Percentiles rank a stretch among this genome's conserved stretches.
phyloP scores from a whole-genome alignment of 2,329 filamentous ascomycete genomes.

The Monosporascus sp. region DNA sequence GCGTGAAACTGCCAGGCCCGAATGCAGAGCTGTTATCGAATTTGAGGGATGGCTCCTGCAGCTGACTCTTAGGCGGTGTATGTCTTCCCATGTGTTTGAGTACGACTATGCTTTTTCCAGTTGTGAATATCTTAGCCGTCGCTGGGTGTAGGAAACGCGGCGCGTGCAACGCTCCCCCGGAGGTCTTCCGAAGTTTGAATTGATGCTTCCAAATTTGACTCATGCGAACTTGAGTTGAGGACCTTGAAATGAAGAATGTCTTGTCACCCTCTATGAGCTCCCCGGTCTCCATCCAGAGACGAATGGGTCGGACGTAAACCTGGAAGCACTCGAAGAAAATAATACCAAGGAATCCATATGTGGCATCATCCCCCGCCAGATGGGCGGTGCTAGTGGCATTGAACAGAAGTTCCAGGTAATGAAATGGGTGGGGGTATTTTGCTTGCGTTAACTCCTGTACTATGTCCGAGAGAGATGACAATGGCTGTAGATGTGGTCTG shows the following conservation, averaged over 20 bases:
- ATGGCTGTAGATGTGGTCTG: conserved; percentile 43
- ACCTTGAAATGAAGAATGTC: conserved; percentile 69
- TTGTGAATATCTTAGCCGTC: conserved; percentile 70
- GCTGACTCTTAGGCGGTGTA: conserved; percentile 27
- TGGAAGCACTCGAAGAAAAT: conserved; percentile 79
- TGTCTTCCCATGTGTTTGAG: conserved; percentile 65
- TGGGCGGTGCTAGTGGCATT: conserved; percentile 66
- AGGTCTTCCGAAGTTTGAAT: conserved; percentile 60
- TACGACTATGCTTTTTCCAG: conserved; percentile 84
- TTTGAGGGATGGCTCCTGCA: conserved; percentile 43
- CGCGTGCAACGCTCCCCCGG: conserved; percentile 57
- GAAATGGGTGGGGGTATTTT: conserved; percentile 52
- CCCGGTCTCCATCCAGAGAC: conserved; percentile 79
- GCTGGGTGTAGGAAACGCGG: conserved; percentile 71
- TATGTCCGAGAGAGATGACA: conserved; percentile 57
- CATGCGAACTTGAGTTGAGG: conserved; percentile 49
- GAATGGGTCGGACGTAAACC: conserved; percentile 75
- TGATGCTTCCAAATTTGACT: conserved; percentile 71
- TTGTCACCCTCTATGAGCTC: conserved; percentile 60
- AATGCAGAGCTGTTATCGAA: conserved; percentile 51
- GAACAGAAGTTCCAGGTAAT: conserved; percentile 75
- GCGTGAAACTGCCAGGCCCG: conserved; percentile 44
- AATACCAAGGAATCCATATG: conserved; percentile 58
- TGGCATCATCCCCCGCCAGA: conserved; percentile 55
- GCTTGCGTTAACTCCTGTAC: conserved; percentile 51